A percentile compares a stretch with the other conserved stretches of the same genome.
Evolutionary conservation across 1,139 yeast genomes (phyloP).

Genomic region (Pichia sp.): DNA sequence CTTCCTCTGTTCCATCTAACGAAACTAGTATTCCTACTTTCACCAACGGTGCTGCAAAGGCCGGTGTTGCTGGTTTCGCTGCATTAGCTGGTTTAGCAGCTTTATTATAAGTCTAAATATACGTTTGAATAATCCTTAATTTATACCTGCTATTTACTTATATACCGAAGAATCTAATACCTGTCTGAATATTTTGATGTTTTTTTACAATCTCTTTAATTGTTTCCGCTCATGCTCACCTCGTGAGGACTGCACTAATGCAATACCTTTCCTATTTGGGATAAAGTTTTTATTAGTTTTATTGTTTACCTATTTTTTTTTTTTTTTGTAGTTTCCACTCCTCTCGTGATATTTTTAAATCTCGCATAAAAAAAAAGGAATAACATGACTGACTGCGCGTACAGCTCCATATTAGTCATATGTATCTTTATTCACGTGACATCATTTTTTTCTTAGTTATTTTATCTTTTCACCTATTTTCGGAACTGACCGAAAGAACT

Average conservation of each 20-base stretch:
- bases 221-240: not conserved
- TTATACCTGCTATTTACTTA: not conserved
- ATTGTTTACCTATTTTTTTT: too few relatives aligned
- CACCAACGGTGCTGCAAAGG: conserved; percentile 14
- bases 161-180: not conserved
- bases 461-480: too few relatives aligned
- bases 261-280: too few relatives aligned
- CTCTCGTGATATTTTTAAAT: too few relatives aligned
- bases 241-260: not conserved
- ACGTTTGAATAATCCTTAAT: not conserved
- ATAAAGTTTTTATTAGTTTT: too few relatives aligned
- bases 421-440: too few relatives aligned
- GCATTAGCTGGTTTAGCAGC: conserved; percentile 21
- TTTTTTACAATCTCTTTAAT: not conserved
- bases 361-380: too few relatives aligned
- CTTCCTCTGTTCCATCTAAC: conserved; percentile 2
- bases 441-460: too few relatives aligned
- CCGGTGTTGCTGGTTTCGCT: conserved; percentile 17
- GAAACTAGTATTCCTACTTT: conserved; percentile 5
- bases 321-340: too few relatives aligned
- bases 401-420: too few relatives aligned
- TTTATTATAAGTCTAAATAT: conserved; percentile 12
- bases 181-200: not conserved
- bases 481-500: too few relatives aligned
- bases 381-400: too few relatives aligned